phyloP scores from a whole-genome alignment of 2,329 filamentous ascomycete species.

The Alternaria sp. region DNA sequence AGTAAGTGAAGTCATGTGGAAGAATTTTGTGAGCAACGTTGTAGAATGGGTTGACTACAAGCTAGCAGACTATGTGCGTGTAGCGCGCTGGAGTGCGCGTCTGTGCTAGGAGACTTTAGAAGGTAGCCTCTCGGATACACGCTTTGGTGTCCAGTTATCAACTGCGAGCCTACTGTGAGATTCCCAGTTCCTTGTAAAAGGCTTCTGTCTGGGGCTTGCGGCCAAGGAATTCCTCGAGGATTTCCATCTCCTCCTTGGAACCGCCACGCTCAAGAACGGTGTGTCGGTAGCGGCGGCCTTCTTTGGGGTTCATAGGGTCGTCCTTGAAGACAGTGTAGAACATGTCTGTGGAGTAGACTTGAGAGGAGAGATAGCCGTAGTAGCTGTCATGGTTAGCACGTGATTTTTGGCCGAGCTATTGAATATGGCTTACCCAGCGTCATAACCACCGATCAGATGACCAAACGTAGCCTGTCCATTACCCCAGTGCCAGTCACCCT shows the following conservation, averaged over 20 bases:
- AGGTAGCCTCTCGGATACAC: too few relatives aligned
- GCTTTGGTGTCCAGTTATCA: too few relatives aligned
- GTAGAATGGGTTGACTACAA: too few relatives aligned
- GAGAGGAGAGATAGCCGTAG: constrained; percentile 71
- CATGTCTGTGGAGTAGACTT: constrained; percentile 88
- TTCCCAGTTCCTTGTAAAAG: constrained; percentile 81
- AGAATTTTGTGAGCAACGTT: too few relatives aligned
- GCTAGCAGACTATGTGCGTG: too few relatives aligned
- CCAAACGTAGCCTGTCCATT: constrained; percentile 83
- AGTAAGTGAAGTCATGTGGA: too few relatives aligned
- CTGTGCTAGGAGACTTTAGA: too few relatives aligned
- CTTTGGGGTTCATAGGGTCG: constrained; percentile 78
- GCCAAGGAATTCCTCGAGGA: constrained; percentile 79
- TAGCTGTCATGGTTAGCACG: constrained; percentile 57
- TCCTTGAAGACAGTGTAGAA: constrained; percentile 82
- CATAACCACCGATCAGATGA: constrained; percentile 84
- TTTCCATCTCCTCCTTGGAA: constrained; percentile 81
- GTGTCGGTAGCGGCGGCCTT: constrained; percentile 79
- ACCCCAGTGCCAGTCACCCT: constrained; percentile 67
- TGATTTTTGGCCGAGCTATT: background rate
- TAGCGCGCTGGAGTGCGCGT: too few relatives aligned
- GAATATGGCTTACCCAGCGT: constrained; percentile 66
- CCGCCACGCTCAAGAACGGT: constrained; percentile 81
- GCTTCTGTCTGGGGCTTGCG: constrained; percentile 79
- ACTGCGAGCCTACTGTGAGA: constrained; percentile 28